Conservation (phyloP, 2,329 filamentous ascomycete genomes). For the Neospermospora avenae region DNA sequence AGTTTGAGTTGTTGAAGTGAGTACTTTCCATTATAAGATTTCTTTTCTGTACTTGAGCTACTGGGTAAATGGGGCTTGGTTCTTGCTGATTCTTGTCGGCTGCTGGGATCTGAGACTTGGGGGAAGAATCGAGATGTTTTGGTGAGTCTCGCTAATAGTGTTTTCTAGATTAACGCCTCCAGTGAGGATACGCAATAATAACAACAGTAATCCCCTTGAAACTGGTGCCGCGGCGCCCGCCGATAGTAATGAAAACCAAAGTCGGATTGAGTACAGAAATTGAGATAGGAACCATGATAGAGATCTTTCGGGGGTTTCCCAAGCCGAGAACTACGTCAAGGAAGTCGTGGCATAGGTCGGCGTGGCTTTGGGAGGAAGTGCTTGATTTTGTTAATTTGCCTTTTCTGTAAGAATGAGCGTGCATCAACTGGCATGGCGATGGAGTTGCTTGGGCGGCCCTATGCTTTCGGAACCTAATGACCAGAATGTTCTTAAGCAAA, state of each 20-base stretch:
- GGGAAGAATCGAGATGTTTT: background rate
- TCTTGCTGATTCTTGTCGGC: background rate
- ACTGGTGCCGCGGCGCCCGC: background rate
- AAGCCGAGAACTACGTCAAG: too few relatives aligned
- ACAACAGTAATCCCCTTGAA: background rate
- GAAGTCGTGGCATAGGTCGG: background rate
- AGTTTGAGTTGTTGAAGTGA: constrained; percentile 78
- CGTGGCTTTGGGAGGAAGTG: background rate
- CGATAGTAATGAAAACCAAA: background rate
- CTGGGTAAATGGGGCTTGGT: background rate
- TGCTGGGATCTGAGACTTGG: background rate
- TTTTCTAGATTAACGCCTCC: constrained; percentile 3
- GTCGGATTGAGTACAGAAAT: background rate
- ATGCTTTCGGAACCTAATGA: too few relatives aligned
- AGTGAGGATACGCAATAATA: background rate
- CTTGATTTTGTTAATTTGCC: background rate
- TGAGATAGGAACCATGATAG: background rate
- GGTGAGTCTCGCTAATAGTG: background rate
- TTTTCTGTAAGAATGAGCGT: background rate
- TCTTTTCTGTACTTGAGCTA: background rate
- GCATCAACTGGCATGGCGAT: background rate
- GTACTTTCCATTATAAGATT: constrained; percentile 30
- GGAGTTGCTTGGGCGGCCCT: background rate
- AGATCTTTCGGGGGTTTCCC: background rate
- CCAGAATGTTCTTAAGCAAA: too few relatives aligned